Conservation (phyloP, 148 eudicot species). For the Cornus florida region DNA sequence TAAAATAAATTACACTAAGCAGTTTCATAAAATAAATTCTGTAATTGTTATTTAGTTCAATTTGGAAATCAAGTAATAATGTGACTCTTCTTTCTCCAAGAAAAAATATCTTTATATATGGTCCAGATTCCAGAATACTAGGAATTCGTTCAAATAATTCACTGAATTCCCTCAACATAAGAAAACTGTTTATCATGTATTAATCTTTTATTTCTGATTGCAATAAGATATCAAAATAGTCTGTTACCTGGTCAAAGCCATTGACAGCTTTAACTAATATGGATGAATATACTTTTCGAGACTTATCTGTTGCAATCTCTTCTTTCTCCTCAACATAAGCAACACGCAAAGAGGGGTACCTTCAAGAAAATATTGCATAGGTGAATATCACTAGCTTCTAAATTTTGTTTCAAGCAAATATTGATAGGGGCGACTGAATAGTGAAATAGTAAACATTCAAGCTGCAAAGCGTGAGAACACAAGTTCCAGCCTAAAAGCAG, state of each 20-base stretch:
- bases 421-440: too few relatives aligned
- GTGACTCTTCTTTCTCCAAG: not conserved
- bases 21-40: not conserved
- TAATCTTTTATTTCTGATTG: not conserved
- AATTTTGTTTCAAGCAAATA: not conserved
- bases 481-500: too few relatives aligned
- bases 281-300: constrained; percentile 69
- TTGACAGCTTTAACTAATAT: constrained; percentile 80
- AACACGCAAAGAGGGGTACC: constrained; percentile 88
- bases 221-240: not conserved
- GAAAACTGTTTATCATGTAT: too few relatives aligned
- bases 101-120: not conserved
- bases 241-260: constrained; percentile 82
- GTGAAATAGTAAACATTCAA: too few relatives aligned
- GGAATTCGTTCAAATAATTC: not conserved
- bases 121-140: constrained; percentile 5
- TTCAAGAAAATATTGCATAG: constrained; percentile 24
- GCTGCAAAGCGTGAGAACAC: too few relatives aligned
- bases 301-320: constrained; percentile 27
- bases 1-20: not conserved
- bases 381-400: not conserved
- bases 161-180: too few relatives aligned
- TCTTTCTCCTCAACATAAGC: constrained; percentile 98
- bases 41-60: not conserved
- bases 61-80: not conserved